Conservation (phyloP, 2,329 filamentous ascomycete genomes). For the Pestalotiopsis sp. region DNA sequence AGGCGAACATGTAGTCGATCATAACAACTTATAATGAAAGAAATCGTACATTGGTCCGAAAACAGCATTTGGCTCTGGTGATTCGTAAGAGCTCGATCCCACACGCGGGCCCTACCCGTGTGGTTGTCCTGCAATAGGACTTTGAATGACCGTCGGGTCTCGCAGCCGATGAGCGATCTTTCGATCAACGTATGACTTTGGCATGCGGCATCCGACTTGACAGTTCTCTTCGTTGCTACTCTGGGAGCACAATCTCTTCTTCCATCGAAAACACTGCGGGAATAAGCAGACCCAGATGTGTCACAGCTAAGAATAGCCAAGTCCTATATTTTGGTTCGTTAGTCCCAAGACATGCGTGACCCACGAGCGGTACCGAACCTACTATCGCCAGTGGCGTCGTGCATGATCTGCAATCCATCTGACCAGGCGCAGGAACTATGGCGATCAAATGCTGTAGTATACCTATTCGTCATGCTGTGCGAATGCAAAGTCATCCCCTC, state of each 20-base stretch:
- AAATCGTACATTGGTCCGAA: background rate
- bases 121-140: background rate
- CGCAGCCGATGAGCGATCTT: background rate
- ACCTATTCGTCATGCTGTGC: too few relatives aligned
- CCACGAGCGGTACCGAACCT: background rate
- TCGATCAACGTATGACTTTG: background rate
- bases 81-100: too few relatives aligned
- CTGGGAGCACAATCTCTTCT: background rate
- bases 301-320: background rate
- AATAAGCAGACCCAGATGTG: background rate
- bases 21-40: background rate
- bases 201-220: background rate
- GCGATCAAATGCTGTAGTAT: background rate
- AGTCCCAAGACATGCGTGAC: background rate
- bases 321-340: background rate
- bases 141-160: background rate
- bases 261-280: background rate
- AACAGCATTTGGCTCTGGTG: background rate
- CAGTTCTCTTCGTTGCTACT: background rate
- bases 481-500: background rate
- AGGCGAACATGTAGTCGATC: conserved; percentile 28
- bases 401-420: background rate
- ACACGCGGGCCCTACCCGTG: too few relatives aligned
- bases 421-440: background rate
- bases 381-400: background rate